Conservation (phyloP, 129 eudicot genomes). For the Flaveria sonorensis region DNA sequence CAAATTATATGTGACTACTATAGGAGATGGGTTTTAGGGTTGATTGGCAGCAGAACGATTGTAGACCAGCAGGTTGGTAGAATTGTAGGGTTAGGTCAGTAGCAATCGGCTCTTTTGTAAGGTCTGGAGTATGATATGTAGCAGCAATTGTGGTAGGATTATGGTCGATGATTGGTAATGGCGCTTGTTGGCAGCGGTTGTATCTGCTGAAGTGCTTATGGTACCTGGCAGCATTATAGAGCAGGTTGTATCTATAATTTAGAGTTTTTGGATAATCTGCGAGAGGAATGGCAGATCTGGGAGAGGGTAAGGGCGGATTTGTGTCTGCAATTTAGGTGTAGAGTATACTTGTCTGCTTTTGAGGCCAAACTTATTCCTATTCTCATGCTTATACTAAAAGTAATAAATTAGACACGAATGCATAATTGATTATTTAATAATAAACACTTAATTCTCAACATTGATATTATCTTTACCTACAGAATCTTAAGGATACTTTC, state of each 20-base stretch:
- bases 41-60: neutral
- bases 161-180: neutral
- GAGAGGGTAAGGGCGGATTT: too few relatives aligned
- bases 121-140: neutral
- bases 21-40: too few relatives aligned
- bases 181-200: neutral
- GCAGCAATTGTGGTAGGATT: neutral
- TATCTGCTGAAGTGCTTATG: neutral
- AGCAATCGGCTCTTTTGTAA: neutral
- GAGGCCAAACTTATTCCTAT: neutral
- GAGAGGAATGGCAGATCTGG: neutral
- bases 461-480: conserved; percentile 18
- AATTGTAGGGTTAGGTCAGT: neutral
- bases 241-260: too few relatives aligned
- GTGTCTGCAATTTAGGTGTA: neutral
- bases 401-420: neutral
- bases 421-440: conserved; percentile 5
- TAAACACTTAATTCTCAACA: conserved; percentile 15
- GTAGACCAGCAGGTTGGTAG: neutral
- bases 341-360: conserved; percentile 5
- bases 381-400: conserved; percentile 19
- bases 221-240: neutral
- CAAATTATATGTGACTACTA: neutral
- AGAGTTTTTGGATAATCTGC: too few relatives aligned
- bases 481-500: conserved; percentile 4